Conservation (phyloP, 2,329 filamentous ascomycete species). For the Cordyceps tenuipes region DNA sequence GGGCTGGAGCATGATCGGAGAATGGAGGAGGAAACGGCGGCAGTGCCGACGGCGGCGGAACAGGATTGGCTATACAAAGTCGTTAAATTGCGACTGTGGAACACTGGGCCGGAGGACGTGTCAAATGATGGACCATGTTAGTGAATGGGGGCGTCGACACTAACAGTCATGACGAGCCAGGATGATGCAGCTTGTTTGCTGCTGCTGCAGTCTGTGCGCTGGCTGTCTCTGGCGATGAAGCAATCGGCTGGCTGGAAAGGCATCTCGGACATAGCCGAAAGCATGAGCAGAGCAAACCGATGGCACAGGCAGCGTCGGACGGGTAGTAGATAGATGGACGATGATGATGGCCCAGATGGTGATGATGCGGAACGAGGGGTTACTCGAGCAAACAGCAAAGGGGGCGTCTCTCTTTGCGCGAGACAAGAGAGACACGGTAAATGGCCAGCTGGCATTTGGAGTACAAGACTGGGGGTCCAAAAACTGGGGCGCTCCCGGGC, state of each 20-base stretch:
- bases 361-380: neutral
- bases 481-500: conserved; percentile 7
- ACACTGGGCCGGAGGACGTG: neutral
- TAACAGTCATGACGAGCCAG: neutral
- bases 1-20: neutral
- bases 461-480: neutral
- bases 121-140: neutral
- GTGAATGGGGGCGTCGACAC: neutral
- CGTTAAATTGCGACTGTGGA: conserved; percentile 5
- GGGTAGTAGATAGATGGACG: neutral
- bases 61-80: neutral
- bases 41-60: neutral
- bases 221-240: neutral
- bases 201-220: neutral
- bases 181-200: neutral
- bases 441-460: neutral
- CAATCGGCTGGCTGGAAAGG: neutral
- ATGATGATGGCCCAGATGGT: neutral
- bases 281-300: neutral
- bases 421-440: neutral
- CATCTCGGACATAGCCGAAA: neutral
- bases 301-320: neutral
- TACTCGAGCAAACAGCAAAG: neutral
- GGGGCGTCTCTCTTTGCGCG: neutral
- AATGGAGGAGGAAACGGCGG: neutral